Percentiles rank a stretch among this genome's conserved stretches.
phyloP scores from a whole-genome alignment of 1,139 yeast genomes.

The Sugiyamaella neomexicana region DNA sequence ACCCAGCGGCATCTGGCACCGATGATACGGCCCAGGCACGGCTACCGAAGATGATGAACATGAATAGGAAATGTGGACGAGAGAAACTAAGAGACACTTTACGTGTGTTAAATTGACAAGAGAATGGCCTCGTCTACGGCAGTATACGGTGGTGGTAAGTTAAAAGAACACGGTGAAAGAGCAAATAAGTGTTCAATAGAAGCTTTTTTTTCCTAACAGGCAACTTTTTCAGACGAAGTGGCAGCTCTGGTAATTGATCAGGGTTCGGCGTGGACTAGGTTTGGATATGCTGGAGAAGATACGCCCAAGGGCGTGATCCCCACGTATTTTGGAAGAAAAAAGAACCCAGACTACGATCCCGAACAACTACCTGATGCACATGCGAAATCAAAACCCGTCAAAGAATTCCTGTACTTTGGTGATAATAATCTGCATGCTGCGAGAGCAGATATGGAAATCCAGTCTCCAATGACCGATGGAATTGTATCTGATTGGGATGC shows the following conservation, averaged over 20 bases:
- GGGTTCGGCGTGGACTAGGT: conserved; percentile 78
- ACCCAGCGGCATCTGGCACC: not conserved
- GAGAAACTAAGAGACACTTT: not conserved
- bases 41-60: not conserved
- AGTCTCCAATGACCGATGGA: conserved; percentile 43
- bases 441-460: conserved; percentile 39
- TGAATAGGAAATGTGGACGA: not conserved
- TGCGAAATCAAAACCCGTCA: conserved; percentile 14
- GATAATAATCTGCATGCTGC: conserved; percentile 39
- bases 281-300: conserved; percentile 95
- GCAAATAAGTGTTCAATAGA: too few relatives aligned
- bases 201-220: too few relatives aligned
- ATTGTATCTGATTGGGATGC: conserved; percentile 48
- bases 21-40: not conserved
- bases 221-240: conserved; percentile 61
- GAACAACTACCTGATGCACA: conserved; percentile 25
- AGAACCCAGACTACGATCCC: conserved; percentile 26
- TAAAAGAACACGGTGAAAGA: too few relatives aligned
- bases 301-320: conserved; percentile 77
- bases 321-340: conserved; percentile 44
- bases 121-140: conserved; percentile 41
- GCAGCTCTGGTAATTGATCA: conserved; percentile 91
- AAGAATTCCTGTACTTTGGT: conserved; percentile 31
- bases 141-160: conserved; percentile 58
- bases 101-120: not conserved